Evolutionary conservation across 768 basidiomycete genomes (phyloP), one percentile per base, ranked within the genome.

Genomic region (Suillus discolor): DNA sequence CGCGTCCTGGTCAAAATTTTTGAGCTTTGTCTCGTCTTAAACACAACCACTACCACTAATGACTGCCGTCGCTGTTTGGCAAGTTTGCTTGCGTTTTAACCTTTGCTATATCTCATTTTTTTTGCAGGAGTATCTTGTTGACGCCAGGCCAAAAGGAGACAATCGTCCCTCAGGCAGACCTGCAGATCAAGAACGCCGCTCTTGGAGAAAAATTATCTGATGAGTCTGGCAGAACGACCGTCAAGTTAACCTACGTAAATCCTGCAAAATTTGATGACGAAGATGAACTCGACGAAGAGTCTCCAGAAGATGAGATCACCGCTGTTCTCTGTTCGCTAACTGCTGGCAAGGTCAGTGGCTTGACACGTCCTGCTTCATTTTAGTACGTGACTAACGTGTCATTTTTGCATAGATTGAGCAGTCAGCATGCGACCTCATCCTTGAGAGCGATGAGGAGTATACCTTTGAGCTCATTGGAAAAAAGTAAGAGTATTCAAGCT

Each of bases 141-240:
- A 78, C 80, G 34, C 87, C 89, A 18, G 88, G 87, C 64, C 77
- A 90, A 70, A 78, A 83, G 66, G 79, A 87, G 72, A 79, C 81
- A 61, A 69, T 95, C 73, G 73, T 82, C 28, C 86, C 91, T 65
- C 84, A 85, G 63, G 83, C 84, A 42, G 90, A 92, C 78, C 79
- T 96, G 73, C 84, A 85, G 73, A 85, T 97, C 73, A 94, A 92
- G 73, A 95, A 94, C 74, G 87, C 89, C 54, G 86, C 94, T 3
- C 86, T 96, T 60, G 90, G 91, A 62, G 90, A 93, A 65, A 83
- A 86, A 70, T 80, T 96, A 64, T 81, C 78, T 45, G 89, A 94
- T 74, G 71, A 79, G 60, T 78, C 80, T 42, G 85, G 83, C 16
- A 81, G 91, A 62, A 88, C 89, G 31, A 84, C 87, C 25, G 80